Conservation (phyloP, 768 basidiomycete species). For the Collybia mongolica region DNA sequence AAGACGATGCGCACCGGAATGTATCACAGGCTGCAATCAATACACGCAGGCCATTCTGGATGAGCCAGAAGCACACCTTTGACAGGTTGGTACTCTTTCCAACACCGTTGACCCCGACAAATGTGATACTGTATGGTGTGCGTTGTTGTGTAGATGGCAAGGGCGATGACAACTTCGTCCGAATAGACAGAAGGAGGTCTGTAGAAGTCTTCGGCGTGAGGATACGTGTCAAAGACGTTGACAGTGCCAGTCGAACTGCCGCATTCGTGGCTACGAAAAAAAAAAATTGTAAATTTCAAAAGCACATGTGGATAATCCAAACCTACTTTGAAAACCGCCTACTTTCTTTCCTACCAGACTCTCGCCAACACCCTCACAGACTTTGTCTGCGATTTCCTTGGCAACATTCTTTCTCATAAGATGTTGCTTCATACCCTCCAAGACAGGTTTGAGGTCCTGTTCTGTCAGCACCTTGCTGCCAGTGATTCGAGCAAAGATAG, state of each 20-base stretch:
- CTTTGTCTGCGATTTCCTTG: conserved; percentile 89
- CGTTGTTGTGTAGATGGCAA: conserved; percentile 74
- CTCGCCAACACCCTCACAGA: conserved; percentile 93
- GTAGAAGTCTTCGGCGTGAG: conserved; percentile 96
- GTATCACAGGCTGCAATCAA: conserved; percentile 99
- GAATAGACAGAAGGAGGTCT: conserved; percentile 92
- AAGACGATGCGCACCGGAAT: conserved; percentile 60
- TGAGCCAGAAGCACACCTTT: conserved; percentile 99
- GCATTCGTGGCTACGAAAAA: conserved; percentile 66
- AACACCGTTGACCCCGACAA: conserved; percentile 98
- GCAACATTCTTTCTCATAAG: conserved; percentile 99
- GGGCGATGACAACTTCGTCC: conserved; percentile 78
- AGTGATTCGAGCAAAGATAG: conserved; percentile 82
- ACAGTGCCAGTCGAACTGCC: conserved; percentile 81
- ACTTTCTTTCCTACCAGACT: conserved; percentile 88
- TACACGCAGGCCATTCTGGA: conserved; percentile 91
- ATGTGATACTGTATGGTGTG: conserved; percentile 89
- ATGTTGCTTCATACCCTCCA: conserved; percentile 96
- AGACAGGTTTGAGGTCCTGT: conserved; percentile 80
- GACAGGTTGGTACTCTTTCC: conserved; percentile 98
- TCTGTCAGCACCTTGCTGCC: conserved; percentile 82
- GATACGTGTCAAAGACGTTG: conserved; percentile 86
- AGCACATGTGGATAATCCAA: neutral
- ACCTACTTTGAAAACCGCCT: conserved; percentile 83
- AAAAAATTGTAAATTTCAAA: conserved; percentile 11